Base-by-base conservation (phyloP, 768 basidiomycete genomes). In the Leccinellum rugosiceps region DNA sequence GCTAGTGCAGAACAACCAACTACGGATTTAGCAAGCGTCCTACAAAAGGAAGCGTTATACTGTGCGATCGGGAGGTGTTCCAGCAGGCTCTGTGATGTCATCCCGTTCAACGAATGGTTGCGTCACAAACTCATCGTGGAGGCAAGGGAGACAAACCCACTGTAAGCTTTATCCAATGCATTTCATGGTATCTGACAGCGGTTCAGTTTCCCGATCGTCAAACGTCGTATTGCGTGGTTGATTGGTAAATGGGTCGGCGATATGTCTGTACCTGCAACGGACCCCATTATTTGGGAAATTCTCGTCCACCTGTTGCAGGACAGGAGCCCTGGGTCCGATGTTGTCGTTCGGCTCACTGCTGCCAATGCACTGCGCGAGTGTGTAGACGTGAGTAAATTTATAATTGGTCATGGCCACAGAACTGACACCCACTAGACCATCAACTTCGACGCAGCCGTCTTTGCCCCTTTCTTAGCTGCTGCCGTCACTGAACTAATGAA, bases 171-270 rank as follows among this genome's bases (percentile, higher is more conserved):
- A 13, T 49, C 53, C 48, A 31, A 28, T 32, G 25, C 7, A 11
- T 28, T 56, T 54, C 34, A n/a, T 32, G 19, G 49, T 57, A 21
- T 66, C 55, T 58, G 50, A 52, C 53, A 43, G 32, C 31, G 38
- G 10, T 43, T 28, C 56, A 96, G 94, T 56, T 93, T 89, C 68
- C 89, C 91, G 1, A 90, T 98, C 53, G 83, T 98, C 59, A 96
- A 98, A 71, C 84, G 94, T n/a, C 83, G 95, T 31, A 89, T 98
- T 61, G 94, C 95, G 1, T 97, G 94, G 94, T 76, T 98, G 4
- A 81, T 98, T 47, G 94, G 95, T 25, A 89, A 87, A 78, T 94
- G 92, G 90, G 80, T 93, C 32, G 77, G 83, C 14, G 88, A 93
- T 48, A 79, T 82, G 56, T 85, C 84, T 60, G 72, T 80, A 19